Percentiles rank a stretch among this genome's conserved stretches.
phyloP scores from a whole-genome alignment of 2,329 filamentous ascomycete species.

The Pseudocercospora ulei region DNA sequence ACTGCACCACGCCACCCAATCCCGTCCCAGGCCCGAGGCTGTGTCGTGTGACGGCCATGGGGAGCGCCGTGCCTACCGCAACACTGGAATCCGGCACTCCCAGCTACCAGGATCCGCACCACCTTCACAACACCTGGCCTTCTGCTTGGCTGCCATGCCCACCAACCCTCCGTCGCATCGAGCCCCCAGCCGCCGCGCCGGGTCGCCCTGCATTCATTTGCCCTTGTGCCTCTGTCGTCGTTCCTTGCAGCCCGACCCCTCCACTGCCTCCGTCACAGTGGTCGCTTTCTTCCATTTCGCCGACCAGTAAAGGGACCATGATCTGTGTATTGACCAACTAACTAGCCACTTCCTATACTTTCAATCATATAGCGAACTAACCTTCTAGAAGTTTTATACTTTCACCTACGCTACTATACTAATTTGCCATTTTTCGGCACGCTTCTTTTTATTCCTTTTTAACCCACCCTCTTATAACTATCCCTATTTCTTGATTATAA shows the following conservation, averaged over 20 bases:
- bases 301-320: too few species aligned
- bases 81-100: constrained; percentile 15
- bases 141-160: constrained; percentile 14
- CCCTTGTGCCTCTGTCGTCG: constrained; percentile 1
- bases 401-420: too few species aligned
- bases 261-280: too few species aligned
- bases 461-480: too few species aligned
- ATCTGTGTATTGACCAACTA: too few species aligned
- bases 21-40: constrained; percentile 15
- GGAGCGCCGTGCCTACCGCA: constrained; percentile 9
- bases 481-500: too few species aligned
- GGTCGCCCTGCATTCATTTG: constrained; percentile 16
- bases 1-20: background rate
- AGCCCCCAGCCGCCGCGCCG: constrained; percentile 13
- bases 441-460: too few species aligned
- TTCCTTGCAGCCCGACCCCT: constrained; percentile 13
- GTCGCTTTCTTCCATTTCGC: too few species aligned
- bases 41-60: background rate
- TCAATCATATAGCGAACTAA: too few species aligned
- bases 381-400: too few species aligned
- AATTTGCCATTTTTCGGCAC: too few species aligned
- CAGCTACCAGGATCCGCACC: constrained; percentile 14
- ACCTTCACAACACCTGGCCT: constrained; percentile 12
- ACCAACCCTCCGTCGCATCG: constrained; percentile 9
- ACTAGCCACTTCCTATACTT: too few species aligned